phyloP scores from a whole-genome alignment of 495 filamentous ascomycete genomes.

The Neurospora sp. region DNA sequence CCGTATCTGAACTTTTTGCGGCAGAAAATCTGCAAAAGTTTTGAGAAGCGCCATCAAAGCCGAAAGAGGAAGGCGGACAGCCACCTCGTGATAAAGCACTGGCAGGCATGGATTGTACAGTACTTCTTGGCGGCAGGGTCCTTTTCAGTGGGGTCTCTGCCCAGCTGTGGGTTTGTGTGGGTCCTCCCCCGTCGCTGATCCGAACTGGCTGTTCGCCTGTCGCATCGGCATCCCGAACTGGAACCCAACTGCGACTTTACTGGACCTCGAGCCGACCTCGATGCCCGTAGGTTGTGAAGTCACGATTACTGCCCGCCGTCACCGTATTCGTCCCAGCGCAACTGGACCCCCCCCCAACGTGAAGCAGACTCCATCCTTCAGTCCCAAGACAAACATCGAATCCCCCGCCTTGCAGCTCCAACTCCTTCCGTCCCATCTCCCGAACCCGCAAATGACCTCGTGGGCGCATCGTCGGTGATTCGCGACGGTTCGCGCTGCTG shows the following conservation, averaged over 20 bases:
- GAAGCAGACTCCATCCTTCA: not conserved
- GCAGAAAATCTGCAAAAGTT: not conserved
- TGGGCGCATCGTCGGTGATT: slow-evolving; percentile 9
- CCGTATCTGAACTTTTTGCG: not conserved
- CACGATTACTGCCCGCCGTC: not conserved
- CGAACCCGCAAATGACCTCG: slow-evolving; percentile 7
- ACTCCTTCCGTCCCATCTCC: not conserved
- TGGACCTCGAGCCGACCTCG: not conserved
- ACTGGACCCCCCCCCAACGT: not conserved
- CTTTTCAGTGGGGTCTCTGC: not conserved
- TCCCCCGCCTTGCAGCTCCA: not conserved
- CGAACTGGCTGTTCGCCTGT: not conserved
- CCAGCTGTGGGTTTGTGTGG: not conserved
- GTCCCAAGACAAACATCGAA: not conserved
- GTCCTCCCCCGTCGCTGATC: not conserved
- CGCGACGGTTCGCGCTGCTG: slow-evolving; percentile 1
- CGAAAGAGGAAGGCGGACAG: not conserved
- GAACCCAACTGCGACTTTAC: not conserved
- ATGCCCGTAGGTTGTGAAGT: not conserved
- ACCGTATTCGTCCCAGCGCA: not conserved
- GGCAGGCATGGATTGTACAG: not conserved
- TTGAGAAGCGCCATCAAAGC: not conserved
- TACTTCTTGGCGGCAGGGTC: not conserved
- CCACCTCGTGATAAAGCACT: not conserved
- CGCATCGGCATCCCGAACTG: not conserved